Evolutionary conservation across 306 rosid genomes (phyloP).

Genomic region (Rosa multiflora): DNA sequence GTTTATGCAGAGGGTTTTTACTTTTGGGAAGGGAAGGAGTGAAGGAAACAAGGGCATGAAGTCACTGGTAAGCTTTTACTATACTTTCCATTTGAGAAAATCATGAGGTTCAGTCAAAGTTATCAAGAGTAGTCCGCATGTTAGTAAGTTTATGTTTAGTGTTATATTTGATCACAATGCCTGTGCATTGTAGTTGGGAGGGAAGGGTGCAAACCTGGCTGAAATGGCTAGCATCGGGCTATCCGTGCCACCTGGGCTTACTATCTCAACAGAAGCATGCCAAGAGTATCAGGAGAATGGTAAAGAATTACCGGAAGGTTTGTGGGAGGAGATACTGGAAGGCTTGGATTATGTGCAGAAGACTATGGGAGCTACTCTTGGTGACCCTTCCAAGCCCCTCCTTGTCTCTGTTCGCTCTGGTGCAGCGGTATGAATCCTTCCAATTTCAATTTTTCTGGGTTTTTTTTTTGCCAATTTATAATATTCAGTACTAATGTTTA

Average conservation of each 20-base stretch:
- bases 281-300: conserved; percentile 82
- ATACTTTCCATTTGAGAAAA: conserved; percentile 1
- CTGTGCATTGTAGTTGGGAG: conserved; percentile 63
- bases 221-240: conserved; percentile 96
- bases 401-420: conserved; percentile 94
- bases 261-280: conserved; percentile 95
- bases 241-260: conserved; percentile 93
- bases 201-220: conserved; percentile 97
- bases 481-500: not conserved
- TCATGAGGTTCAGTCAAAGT: not conserved
- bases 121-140: not conserved
- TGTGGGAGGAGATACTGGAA: conserved; percentile 86
- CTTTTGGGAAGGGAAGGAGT: conserved; percentile 88
- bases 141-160: not conserved
- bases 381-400: conserved; percentile 83
- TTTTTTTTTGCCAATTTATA: not conserved
- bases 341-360: conserved; percentile 61
- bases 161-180: not conserved
- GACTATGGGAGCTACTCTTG: conserved; percentile 76
- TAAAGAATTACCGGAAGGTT: conserved; percentile 52
- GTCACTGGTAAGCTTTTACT: conserved; percentile 62
- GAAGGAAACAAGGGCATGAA: conserved; percentile 97
- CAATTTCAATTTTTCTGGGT: not conserved
- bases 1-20: conserved; percentile 72
- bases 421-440: conserved; percentile 65